Conservation (phyloP, 306 rosid genomes). For the Trifolium fragiferum region DNA sequence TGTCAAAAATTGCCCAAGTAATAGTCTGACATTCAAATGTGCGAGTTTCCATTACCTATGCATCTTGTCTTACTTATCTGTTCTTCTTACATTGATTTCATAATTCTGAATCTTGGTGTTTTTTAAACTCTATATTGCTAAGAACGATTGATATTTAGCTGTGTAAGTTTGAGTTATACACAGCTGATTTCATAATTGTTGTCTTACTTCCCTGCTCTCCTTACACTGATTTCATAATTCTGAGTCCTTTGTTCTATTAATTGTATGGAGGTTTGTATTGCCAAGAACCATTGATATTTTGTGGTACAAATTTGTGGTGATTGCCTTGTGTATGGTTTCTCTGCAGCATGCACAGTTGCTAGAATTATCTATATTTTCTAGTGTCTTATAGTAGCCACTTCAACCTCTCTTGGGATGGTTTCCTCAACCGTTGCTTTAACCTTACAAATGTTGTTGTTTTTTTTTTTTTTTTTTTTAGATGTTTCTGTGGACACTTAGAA, state of each 20-base stretch:
- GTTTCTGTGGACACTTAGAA: conserved; percentile 1
- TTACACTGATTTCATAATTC: conserved; percentile 9
- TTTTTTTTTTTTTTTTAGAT: conserved; percentile 1
- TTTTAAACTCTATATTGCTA: not conserved
- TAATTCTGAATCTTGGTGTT: conserved; percentile 9
- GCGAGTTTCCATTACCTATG: conserved; percentile 8
- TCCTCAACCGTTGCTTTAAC: not conserved
- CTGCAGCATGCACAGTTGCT: not conserved
- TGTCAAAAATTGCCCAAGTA: conserved; percentile 4
- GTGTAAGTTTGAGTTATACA: not conserved
- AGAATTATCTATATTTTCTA: not conserved
- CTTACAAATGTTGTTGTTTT: conserved; percentile 9
- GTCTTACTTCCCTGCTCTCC: not conserved
- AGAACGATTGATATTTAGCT: not conserved
- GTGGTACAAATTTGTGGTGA: not conserved
- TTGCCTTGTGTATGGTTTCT: not conserved
- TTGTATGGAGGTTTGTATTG: conserved; percentile 2
- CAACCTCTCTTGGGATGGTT: conserved; percentile 17
- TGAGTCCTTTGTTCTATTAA: not conserved
- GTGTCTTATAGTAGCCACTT: not conserved
- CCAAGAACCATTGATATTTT: not conserved
- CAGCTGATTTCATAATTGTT: conserved; percentile 6
- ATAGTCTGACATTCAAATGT: conserved; percentile 18
- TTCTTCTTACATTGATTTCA: conserved; percentile 12
- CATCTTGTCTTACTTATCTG: not conserved